Evolutionary conservation across 2,329 filamentous ascomycete genomes (phyloP), one percentile per base, ranked within the genome.

Genomic region (Mycogone perniciosa): DNA sequence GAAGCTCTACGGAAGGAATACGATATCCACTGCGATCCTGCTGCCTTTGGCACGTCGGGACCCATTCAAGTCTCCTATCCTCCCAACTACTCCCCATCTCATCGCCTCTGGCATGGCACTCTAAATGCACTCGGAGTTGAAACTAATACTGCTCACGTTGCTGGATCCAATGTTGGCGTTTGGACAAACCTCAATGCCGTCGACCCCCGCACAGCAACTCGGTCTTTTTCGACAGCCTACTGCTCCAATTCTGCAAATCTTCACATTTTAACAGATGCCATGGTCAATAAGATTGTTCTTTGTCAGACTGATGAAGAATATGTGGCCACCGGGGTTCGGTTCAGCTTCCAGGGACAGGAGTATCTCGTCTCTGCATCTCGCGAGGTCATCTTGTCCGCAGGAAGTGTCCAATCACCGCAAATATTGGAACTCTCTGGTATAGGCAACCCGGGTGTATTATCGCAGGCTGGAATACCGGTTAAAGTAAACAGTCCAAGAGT

Each of bases 361-460:
- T 46, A 63, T 2, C 61, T 60, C 5, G 71, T 75, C 42, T 60
- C 65, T 6, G 75, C 69, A 1, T 67, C 55, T 56, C 73, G 53
- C 8, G 82, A 85, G 57, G 72, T 84, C 8, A 73, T 86, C 35
- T 62, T 86, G 2, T 76, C 76, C 4, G 80, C 80, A 1, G 83
- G 83, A 0, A 76, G 72, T 30, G 67, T 79, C 38, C 74, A 76
- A 59, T 81, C 77, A 7, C 82, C 75, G 5, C 80, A 77, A 63
- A 67, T 81, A 11, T 72, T 79, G n/a, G 81, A 85, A 55, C 67
- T 84, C 2, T 84, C 80, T 0, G 82, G 82, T 0, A 72, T 86
- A 37, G 82, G 82, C 4, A 67, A 71, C 42, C 55, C 58, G 0
- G 51, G 60, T 1, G 54, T 76, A 2, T 56, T 76, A 33, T 49